phyloP scores from a whole-genome alignment of 1,284 basidiomycete species.

The Malassezia caprae region DNA sequence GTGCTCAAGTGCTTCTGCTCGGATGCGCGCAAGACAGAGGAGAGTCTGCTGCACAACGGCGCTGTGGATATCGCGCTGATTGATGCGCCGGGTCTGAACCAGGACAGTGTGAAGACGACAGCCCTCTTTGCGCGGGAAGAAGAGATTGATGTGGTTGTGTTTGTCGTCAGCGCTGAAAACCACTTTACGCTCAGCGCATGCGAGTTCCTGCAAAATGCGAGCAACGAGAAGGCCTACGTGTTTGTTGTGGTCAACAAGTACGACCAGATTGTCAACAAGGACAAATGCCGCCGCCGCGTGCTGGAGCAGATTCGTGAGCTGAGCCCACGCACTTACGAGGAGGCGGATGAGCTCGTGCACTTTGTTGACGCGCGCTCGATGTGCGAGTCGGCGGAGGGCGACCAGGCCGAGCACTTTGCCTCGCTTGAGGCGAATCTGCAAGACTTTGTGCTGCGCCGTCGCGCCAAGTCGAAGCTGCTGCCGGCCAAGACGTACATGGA shows the following conservation, averaged over 20 bases:
- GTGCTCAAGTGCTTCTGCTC: slow-evolving; percentile 50
- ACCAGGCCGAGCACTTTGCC: slow-evolving; percentile 58
- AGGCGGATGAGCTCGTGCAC: slow-evolving; percentile 86
- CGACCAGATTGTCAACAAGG: slow-evolving; percentile 89
- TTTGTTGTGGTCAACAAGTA: slow-evolving; percentile 99
- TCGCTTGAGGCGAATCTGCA: slow-evolving; percentile 83
- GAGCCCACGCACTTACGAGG: slow-evolving; percentile 80
- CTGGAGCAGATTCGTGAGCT: slow-evolving; percentile 89
- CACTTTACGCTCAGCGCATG: slow-evolving; percentile 94
- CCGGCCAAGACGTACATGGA: slow-evolving; percentile 88
- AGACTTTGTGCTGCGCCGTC: slow-evolving; percentile 89
- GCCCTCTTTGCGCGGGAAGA: slow-evolving; percentile 90
- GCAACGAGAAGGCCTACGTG: slow-evolving; percentile 92
- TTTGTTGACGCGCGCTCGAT: slow-evolving; percentile 75
- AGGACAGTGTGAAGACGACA: slow-evolving; percentile 90
- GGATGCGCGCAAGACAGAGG: slow-evolving; percentile 30
- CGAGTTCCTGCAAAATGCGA: slow-evolving; percentile 86
- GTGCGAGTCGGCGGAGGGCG: slow-evolving; percentile 42
- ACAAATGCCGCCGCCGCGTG: slow-evolving; percentile 76
- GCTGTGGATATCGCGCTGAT: slow-evolving; percentile 96
- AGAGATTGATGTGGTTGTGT: slow-evolving; percentile 97
- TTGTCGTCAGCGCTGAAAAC: slow-evolving; percentile 95
- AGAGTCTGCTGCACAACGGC: slow-evolving; percentile 62
- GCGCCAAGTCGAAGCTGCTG: slow-evolving; percentile 85
- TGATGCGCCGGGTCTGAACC: slow-evolving; percentile 93